Evolutionary conservation across 202 grass and related monocot species (phyloP).

Genomic region (Schoenoplectus tabernaemontani): DNA sequence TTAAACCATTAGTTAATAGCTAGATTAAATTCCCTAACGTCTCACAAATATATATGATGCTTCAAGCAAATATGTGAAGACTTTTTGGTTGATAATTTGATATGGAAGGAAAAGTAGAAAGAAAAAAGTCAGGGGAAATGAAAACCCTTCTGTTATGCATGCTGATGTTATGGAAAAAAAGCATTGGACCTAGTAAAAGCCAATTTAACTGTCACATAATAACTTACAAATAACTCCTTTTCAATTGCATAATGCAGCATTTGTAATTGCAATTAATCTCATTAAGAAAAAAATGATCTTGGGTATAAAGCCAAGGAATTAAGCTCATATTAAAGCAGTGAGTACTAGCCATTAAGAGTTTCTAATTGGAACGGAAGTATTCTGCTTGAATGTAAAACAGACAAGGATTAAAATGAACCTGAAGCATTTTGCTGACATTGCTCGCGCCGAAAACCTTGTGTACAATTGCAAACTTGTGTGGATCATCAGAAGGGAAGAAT

Average conservation of each 20-base stretch:
- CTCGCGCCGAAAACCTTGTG: constrained; percentile 83
- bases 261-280: too few species aligned
- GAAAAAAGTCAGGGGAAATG: background rate
- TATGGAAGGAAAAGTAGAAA: background rate
- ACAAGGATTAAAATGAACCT: constrained; percentile 23
- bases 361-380: background rate
- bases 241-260: too few species aligned
- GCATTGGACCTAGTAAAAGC: background rate
- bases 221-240: background rate
- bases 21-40: background rate
- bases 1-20: background rate
- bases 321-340: background rate
- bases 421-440: constrained; percentile 73
- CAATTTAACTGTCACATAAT: background rate
- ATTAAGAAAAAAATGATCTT: too few species aligned
- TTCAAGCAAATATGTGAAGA: background rate
- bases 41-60: background rate
- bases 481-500: constrained; percentile 75
- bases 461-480: constrained; percentile 67
- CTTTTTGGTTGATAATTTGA: background rate
- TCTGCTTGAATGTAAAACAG: background rate
- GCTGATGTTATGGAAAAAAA: background rate
- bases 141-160: background rate
- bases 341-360: background rate
- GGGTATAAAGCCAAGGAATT: too few species aligned